phyloP scores from a whole-genome alignment of 306 rosid genomes.

The Rubus idaeus region DNA sequence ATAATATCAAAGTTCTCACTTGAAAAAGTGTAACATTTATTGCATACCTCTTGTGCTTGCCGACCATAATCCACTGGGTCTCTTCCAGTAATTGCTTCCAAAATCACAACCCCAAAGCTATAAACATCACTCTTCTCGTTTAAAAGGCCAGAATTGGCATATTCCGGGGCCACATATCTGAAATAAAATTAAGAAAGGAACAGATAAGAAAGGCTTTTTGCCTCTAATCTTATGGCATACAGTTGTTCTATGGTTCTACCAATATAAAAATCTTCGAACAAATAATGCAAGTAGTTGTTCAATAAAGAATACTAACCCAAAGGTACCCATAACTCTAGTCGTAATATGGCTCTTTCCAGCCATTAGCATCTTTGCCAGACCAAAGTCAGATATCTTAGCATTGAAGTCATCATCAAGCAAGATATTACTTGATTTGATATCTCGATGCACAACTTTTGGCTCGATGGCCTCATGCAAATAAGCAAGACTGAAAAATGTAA shows the following conservation, averaged over 20 bases:
- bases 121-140: conserved; percentile 92
- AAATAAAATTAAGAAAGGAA: conserved; percentile 27
- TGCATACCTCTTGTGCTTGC: conserved; percentile 65
- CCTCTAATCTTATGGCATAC: conserved; percentile 13
- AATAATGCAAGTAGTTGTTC: conserved; percentile 1
- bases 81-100: conserved; percentile 87
- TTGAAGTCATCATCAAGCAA: conserved; percentile 83
- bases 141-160: conserved; percentile 89
- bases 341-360: conserved; percentile 89
- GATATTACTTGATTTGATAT: conserved; percentile 90
- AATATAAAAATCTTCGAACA: not conserved
- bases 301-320: conserved; percentile 61
- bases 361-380: conserved; percentile 83
- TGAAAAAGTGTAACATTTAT: conserved; percentile 11
- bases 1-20: not conserved
- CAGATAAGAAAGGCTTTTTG: conserved; percentile 8
- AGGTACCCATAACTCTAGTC: conserved; percentile 97
- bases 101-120: conserved; percentile 76
- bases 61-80: conserved; percentile 91
- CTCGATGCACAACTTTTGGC: conserved; percentile 95
- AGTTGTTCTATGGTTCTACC: conserved; percentile 11
- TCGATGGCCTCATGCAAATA: conserved; percentile 97
- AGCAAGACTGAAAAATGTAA: conserved; percentile 62
- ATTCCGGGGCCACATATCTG: conserved; percentile 96
- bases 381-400: conserved; percentile 95